Conservation (phyloP, 768 basidiomycete species). For the Tremella yokohamensis region DNA sequence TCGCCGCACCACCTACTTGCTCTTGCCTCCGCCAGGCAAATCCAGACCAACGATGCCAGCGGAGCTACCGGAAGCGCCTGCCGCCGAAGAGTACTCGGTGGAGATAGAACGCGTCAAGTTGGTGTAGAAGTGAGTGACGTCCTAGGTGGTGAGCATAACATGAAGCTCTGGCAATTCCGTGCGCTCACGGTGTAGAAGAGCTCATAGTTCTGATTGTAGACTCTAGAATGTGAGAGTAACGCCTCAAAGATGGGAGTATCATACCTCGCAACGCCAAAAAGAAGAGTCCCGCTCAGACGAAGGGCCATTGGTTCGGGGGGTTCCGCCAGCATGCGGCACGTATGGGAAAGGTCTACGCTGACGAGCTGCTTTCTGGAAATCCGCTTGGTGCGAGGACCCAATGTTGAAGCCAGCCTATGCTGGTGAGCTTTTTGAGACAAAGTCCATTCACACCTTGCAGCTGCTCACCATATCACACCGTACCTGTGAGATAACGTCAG, state of each 20-base stretch:
- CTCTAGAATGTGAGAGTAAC: conserved; percentile 12
- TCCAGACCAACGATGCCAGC: conserved; percentile 57
- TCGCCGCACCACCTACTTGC: conserved; percentile 22
- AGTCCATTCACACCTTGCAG: background rate
- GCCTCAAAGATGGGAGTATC: conserved; percentile 22
- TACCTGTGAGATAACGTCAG: conserved; percentile 26
- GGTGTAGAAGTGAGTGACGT: conserved; percentile 72
- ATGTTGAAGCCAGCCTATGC: conserved; percentile 79
- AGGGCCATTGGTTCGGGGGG: conserved; percentile 84
- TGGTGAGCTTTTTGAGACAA: background rate
- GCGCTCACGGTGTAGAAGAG: conserved; percentile 30
- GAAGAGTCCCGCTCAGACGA: conserved; percentile 78
- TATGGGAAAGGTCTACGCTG: conserved; percentile 72
- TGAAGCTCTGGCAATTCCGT: background rate
- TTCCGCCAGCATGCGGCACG: conserved; percentile 74
- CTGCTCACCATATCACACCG: conserved; percentile 39
- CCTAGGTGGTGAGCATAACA: conserved; percentile 56
- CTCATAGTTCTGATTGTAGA: conserved; percentile 40
- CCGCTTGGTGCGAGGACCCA: conserved; percentile 83
- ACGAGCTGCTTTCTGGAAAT: conserved; percentile 78
- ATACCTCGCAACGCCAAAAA: conserved; percentile 85
- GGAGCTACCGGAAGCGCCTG: conserved; percentile 46
- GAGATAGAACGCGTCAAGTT: conserved; percentile 70
- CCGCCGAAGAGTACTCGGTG: conserved; percentile 60
- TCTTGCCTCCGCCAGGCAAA: conserved; percentile 54